Base-by-base conservation (phyloP, 106 monocot species). In the Dioscorea zingiberensis region DNA sequence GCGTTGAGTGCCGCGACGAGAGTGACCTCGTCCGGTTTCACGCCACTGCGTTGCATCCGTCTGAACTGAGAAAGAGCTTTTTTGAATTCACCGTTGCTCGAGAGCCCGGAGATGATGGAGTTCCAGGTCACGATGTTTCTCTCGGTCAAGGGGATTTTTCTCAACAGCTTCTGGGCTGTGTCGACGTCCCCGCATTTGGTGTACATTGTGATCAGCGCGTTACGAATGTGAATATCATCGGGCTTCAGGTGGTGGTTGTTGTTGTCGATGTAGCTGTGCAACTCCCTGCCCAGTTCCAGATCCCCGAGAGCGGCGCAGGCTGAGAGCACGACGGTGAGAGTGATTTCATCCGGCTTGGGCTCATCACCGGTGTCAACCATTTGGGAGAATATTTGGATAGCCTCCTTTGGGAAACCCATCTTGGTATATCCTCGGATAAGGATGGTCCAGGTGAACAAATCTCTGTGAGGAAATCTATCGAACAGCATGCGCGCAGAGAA, bases 381-480 rank as follows among this genome's bases (percentile, higher is more conserved):
- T 13, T 59, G 16, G 13, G 27, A 28, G 59, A 59, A 59, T 27
- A 59, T 11, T 4, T 26, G 27, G 18, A 59, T 25, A 13, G 59
- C 25, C 27, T 59, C 59, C 14, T 28, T 1, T 3, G 59, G 15
- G 10, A 27, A 27, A 4, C 59, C 59, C 27, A 15, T 27, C 59
- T 59, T 59, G 22, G 59, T 1, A 16, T 62, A 32, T 11, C n/a
- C 30, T 4, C 3, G 21, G 6, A 44, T 44, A 7, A 44, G 19
- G 2, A 48, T 65, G 25, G 48, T 65, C 65, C 46, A 48, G 0
- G 46, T 12, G 12, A 65, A 15, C 21, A 48, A 23, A 12, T 48
- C 46, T 65, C 48, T 65, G 14, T 48, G 13, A 2, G 48, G 65
- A 65, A 65, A 25, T 49, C 48, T 47, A 49, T 65, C 65, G 25